A percentile compares a stretch with the other conserved stretches of the same genome.
These are phyloP conservation scores for Leptographium radiaticola DNA, from an alignment of 2,329 filamentous ascomycete genomes.

Conservation along the genomic window DNA sequence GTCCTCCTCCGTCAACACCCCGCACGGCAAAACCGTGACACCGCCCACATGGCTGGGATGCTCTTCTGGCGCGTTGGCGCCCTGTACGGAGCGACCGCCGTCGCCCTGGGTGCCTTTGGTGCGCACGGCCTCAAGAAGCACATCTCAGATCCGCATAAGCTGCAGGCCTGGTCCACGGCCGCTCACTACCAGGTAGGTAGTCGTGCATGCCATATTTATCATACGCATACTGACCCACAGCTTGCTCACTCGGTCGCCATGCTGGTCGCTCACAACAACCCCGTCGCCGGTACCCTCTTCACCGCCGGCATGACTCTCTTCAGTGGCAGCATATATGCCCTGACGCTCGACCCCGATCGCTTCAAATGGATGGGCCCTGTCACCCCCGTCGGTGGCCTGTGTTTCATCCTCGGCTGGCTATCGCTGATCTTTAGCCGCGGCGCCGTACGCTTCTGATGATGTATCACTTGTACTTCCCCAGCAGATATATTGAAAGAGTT, in stretches of 20 bases:
- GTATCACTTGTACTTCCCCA: not conserved
- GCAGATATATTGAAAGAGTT: too few relatives aligned
- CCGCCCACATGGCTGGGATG: constrained; percentile 5
- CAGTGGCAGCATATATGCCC: constrained; percentile 50
- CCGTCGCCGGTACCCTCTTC: constrained; percentile 43
- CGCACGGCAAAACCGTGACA: not conserved
- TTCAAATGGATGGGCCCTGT: constrained; percentile 50
- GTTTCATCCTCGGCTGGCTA: constrained; percentile 52
- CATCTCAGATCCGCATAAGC: constrained; percentile 42
- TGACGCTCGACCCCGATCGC: constrained; percentile 46
- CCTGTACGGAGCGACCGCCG: constrained; percentile 47
- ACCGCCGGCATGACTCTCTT: constrained; percentile 55
- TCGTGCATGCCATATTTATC: not conserved
- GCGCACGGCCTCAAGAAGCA: constrained; percentile 52
- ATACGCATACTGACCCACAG: constrained; percentile 21
- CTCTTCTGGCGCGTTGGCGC: constrained; percentile 48
- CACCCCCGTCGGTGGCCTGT: constrained; percentile 51
- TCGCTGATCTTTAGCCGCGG: constrained; percentile 19
- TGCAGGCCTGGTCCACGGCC: constrained; percentile 50
- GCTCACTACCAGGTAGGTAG: constrained; percentile 50
- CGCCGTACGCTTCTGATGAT: not conserved
- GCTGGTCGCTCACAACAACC: constrained; percentile 44
- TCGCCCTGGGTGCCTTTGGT: constrained; percentile 52
- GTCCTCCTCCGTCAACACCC: not conserved
- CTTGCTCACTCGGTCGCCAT: constrained; percentile 49